A percentile compares a stretch with the other conserved stretches of the same genome.
phyloP scores from a whole-genome alignment of 306 rosid species.

The Quercus wislizeni region DNA sequence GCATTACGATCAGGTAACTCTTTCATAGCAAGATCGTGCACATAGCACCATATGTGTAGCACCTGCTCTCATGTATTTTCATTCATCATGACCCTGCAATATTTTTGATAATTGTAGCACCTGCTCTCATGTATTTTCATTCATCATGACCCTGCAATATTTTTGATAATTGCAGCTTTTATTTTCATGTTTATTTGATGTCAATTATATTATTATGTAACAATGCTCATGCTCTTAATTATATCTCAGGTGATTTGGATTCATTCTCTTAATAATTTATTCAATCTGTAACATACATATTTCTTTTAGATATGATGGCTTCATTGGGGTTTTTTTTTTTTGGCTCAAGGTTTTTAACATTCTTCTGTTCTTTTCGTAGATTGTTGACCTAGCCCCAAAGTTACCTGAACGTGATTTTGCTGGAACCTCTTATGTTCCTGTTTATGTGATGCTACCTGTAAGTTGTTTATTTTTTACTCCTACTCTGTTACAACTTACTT shows the following conservation, averaged over 20 bases:
- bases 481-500: conserved; percentile 6
- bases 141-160: neutral
- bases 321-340: neutral
- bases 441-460: conserved; percentile 89
- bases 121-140: neutral
- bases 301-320: neutral
- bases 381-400: conserved; percentile 47
- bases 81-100: neutral
- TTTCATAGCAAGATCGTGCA: neutral
- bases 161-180: neutral
- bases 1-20: neutral
- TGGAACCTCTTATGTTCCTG: conserved; percentile 79
- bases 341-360: conserved; percentile 17
- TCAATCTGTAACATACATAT: too few species aligned
- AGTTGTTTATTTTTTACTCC: conserved; percentile 30
- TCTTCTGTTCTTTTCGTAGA: conserved; percentile 43
- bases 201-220: too few species aligned
- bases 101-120: neutral
- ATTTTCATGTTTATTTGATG: neutral
- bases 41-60: neutral
- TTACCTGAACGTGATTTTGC: conserved; percentile 74
- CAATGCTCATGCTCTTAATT: too few species aligned
- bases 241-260: too few species aligned
- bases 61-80: neutral
- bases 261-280: too few species aligned